Evolutionary conservation across 2,329 filamentous ascomycete genomes (phyloP).

Genomic region (Penicillium sclerotiorum): DNA sequence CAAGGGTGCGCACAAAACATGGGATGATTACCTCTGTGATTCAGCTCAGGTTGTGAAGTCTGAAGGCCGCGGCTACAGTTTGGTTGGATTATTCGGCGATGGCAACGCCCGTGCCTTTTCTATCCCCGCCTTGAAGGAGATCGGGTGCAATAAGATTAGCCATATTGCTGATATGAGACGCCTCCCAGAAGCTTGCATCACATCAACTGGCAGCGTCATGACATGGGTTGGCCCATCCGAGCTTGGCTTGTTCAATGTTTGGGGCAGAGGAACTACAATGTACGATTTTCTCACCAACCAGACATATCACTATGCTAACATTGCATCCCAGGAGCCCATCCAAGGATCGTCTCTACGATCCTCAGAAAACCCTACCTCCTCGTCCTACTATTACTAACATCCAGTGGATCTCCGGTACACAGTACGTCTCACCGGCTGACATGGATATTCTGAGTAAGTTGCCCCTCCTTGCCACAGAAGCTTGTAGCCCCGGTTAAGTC

Average conservation of each 20-base stretch:
- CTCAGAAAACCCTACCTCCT: slow-evolving; percentile 70
- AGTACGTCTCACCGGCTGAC: slow-evolving; percentile 83
- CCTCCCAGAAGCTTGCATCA: slow-evolving; percentile 70
- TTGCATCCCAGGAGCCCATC: slow-evolving; percentile 43
- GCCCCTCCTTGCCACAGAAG: background rate
- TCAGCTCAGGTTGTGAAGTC: slow-evolving; percentile 75
- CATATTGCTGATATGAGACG: slow-evolving; percentile 73
- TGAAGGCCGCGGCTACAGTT: slow-evolving; percentile 72
- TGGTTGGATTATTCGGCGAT: slow-evolving; percentile 85
- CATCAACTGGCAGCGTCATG: slow-evolving; percentile 77
- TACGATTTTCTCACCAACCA: too few species aligned
- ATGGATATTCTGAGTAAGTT: slow-evolving; percentile 75
- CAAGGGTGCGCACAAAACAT: slow-evolving; percentile 91
- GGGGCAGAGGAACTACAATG: slow-evolving; percentile 71
- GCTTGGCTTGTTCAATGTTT: slow-evolving; percentile 78
- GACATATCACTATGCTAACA: slow-evolving; percentile 26
- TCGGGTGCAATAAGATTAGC: slow-evolving; percentile 66
- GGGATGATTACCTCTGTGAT: slow-evolving; percentile 81
- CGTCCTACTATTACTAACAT: slow-evolving; percentile 92
- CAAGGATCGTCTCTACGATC: slow-evolving; percentile 78
- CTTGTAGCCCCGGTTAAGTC: slow-evolving; percentile 11
- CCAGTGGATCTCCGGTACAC: slow-evolving; percentile 95
- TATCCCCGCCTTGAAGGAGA: slow-evolving; percentile 84
- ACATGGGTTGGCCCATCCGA: slow-evolving; percentile 90
- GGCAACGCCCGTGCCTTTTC: slow-evolving; percentile 77